Evolutionary conservation across 2,329 filamentous ascomycete genomes (phyloP).

Genomic region (Niveomyces coronatus): DNA sequence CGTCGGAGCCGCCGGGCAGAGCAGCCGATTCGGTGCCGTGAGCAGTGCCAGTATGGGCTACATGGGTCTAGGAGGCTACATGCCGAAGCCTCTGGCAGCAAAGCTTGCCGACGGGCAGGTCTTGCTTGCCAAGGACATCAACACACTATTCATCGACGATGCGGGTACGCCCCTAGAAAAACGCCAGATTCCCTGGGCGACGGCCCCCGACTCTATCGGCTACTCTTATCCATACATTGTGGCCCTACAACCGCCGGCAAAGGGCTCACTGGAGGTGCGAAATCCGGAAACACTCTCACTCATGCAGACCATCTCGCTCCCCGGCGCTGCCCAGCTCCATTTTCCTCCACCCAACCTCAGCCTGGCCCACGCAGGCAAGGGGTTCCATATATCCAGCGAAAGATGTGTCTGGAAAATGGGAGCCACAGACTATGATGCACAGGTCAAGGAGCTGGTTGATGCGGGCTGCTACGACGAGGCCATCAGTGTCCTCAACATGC

Average conservation of each 20-base stretch:
- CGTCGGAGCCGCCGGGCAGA: slow-evolving; percentile 52
- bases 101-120: slow-evolving; percentile 75
- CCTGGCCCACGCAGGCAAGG: slow-evolving; percentile 91
- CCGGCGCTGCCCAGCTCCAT: slow-evolving; percentile 74
- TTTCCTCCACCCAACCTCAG: slow-evolving; percentile 89
- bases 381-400: slow-evolving; percentile 88
- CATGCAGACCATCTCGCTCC: slow-evolving; percentile 73
- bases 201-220: slow-evolving; percentile 80
- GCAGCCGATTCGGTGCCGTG: slow-evolving; percentile 70
- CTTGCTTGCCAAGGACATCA: slow-evolving; percentile 93
- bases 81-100: slow-evolving; percentile 80
- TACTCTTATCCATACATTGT: slow-evolving; percentile 97
- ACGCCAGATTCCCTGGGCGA: slow-evolving; percentile 83
- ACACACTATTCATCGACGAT: slow-evolving; percentile 82
- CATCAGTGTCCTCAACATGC: slow-evolving; percentile 75
- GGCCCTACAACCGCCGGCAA: slow-evolving; percentile 71
- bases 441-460: slow-evolving; percentile 72
- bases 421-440: slow-evolving; percentile 80
- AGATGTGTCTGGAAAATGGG: slow-evolving; percentile 94
- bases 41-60: slow-evolving; percentile 88
- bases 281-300: slow-evolving; percentile 89
- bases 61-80: slow-evolving; percentile 86
- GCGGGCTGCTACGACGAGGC: slow-evolving; percentile 76
- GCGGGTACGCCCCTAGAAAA: slow-evolving; percentile 74
- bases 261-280: slow-evolving; percentile 78